phyloP scores from a whole-genome alignment of 371 early-diverging fungal species.

The Haplosporangium sp. region DNA sequence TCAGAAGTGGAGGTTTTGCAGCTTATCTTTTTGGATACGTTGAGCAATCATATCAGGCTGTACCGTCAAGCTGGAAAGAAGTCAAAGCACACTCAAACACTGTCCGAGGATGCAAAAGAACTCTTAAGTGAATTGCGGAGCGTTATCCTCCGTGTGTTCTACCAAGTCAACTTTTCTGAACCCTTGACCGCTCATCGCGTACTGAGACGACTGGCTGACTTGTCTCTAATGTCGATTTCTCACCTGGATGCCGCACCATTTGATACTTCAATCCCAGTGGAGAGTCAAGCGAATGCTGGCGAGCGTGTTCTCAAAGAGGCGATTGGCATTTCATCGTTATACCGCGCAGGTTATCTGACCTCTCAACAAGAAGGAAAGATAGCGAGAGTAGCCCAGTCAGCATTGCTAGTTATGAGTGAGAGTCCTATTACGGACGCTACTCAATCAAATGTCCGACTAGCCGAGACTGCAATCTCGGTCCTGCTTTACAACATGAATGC shows the following conservation, averaged over 20 bases:
- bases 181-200: slow-evolving; percentile 24
- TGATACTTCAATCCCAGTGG: not conserved
- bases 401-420: slow-evolving; percentile 21
- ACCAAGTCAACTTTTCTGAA: slow-evolving; percentile 9
- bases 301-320: slow-evolving; percentile 37
- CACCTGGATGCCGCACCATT: slow-evolving; percentile 45
- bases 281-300: slow-evolving; percentile 11
- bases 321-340: slow-evolving; percentile 38
- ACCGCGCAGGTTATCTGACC: slow-evolving; percentile 45
- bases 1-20: slow-evolving; percentile 43
- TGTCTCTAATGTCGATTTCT: slow-evolving; percentile 48
- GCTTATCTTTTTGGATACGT: slow-evolving; percentile 51
- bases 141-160: slow-evolving; percentile 32
- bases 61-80: slow-evolving; percentile 11
- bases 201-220: slow-evolving; percentile 40
- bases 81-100: not conserved
- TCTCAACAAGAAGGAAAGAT: slow-evolving; percentile 38
- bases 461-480: slow-evolving; percentile 46
- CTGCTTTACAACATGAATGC: slow-evolving; percentile 42
- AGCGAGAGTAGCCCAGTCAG: slow-evolving; percentile 30
- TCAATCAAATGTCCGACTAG: slow-evolving; percentile 25
- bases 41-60: slow-evolving; percentile 36
- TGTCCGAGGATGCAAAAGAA: slow-evolving; percentile 35
- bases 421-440: slow-evolving; percentile 16
- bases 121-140: slow-evolving; percentile 31